Base-by-base conservation (phyloP, 1,284 basidiomycete genomes). In the Malassezia sp. region DNA sequence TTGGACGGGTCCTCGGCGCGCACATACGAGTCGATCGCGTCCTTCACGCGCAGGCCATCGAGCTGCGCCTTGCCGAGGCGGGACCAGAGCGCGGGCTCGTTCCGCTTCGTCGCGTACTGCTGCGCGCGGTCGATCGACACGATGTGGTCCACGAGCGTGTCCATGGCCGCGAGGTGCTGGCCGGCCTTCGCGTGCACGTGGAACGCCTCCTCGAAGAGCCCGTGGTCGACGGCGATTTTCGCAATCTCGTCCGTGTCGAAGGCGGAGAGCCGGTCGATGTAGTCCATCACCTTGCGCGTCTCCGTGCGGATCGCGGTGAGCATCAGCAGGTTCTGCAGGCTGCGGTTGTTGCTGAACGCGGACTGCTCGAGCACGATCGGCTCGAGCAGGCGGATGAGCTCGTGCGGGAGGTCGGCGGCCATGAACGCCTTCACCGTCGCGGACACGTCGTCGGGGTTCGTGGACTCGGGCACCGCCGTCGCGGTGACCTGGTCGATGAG, bases 381-480 rank as follows among this genome's bases (percentile, higher is more conserved):
- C 77, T 99, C 93, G 56, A 99, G 76, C 39, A 99, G 76, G 72
- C 97, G 93, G 60, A 99, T 93, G 55, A 97, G 79, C 74, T 97
- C 90, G 24, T 93, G 84, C 10, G 93, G 93, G 31, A 99, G 80
- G 72, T 97, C 91, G 26, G 90, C 91, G 38, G 86, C 83, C 67
- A 97, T 80, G 80, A 99, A 97, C 0, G 93, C 88, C 75, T 96
- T 96, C 78, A 99, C 93, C 24, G 93, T 96, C 42, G 91, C 78
- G 1, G 91, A 96, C 39, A 97, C 93, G 74, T 99, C 93, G 67
- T 97, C 93, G 1, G 93, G 90, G 68, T 97, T 91, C 23, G 89
- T 95, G 67, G 83, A 88, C 73, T 99, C 93, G 14, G 93, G 91
- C 31, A 97, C 78, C 37, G 93, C 93, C 41, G 90, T 91, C 18